Evolutionary conservation across 2,329 filamentous ascomycete genomes (phyloP).

Genomic region (Claviceps pusilla): DNA sequence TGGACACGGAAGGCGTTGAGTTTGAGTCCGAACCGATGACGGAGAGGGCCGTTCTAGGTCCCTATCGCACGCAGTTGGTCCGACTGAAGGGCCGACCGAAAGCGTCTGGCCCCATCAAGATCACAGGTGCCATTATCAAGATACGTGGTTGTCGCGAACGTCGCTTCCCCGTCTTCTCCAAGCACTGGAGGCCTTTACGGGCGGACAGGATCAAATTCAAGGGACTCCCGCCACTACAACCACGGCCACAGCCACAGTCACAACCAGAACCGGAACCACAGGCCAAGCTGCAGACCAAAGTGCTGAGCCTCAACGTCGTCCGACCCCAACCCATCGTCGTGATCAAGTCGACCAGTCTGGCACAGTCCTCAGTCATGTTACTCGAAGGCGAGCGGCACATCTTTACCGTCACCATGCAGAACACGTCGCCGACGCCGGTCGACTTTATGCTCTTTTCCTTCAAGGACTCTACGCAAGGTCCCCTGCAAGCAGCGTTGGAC

Average conservation of each 20-base stretch:
- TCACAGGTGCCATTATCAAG: conserved; percentile 66
- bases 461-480: conserved; percentile 69
- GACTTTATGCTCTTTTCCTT: conserved; percentile 82
- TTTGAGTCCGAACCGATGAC: conserved; percentile 46
- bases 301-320: conserved; percentile 58
- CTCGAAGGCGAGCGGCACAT: conserved; percentile 72
- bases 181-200: conserved; percentile 56
- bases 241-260: no score
- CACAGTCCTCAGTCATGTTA: conserved; percentile 80
- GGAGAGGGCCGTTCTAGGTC: conserved; percentile 55
- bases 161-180: conserved; percentile 67
- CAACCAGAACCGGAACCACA: conserved; percentile 16
- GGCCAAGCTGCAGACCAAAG: conserved; percentile 30
- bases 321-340: conserved; percentile 61
- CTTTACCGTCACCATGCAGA: conserved; percentile 69
- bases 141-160: conserved; percentile 70
- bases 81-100: conserved; percentile 54
- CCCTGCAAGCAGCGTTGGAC: conserved; percentile 57
- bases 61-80: conserved; percentile 69
- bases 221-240: conserved; percentile 31
- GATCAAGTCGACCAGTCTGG: conserved; percentile 61
- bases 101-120: conserved; percentile 49
- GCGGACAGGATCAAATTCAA: conserved; percentile 64
- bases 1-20: conserved; percentile 58
- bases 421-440: conserved; percentile 59